phyloP scores from a whole-genome alignment of 2,329 filamentous ascomycete species.

The Mycocentrospora acerina region DNA sequence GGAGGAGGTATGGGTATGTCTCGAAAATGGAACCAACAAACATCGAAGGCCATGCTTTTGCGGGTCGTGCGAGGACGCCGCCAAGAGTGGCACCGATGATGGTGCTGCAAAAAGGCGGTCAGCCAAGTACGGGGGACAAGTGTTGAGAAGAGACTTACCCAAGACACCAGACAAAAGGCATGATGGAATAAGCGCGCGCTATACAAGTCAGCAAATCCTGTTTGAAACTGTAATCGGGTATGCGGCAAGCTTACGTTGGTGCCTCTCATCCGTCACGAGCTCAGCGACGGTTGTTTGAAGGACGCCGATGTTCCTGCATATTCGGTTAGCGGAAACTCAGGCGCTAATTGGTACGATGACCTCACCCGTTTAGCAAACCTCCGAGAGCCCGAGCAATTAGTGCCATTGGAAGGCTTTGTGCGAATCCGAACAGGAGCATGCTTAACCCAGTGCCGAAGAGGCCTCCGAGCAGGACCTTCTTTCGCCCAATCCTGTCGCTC shows the following conservation, averaged over 20 bases:
- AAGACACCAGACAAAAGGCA: constrained; percentile 98
- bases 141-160: constrained; percentile 57
- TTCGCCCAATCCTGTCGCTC: constrained; percentile 88
- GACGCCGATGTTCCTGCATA: constrained; percentile 81
- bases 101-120: constrained; percentile 58
- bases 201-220: constrained; percentile 29
- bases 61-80: constrained; percentile 84
- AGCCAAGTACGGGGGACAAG: constrained; percentile 15
- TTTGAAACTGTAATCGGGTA: constrained; percentile 6
- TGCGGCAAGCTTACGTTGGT: constrained; percentile 68
- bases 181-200: constrained; percentile 93
- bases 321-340: constrained; percentile 31
- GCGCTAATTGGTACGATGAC: constrained; percentile 30
- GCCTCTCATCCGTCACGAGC: constrained; percentile 86
- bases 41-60: constrained; percentile 72
- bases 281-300: constrained; percentile 94
- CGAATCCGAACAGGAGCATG: constrained; percentile 90
- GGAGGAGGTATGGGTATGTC: constrained; percentile 82
- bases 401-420: constrained; percentile 77
- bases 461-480: constrained; percentile 88
- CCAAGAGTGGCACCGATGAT: constrained; percentile 92
- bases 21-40: constrained; percentile 83
- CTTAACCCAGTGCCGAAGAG: constrained; percentile 88
- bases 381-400: constrained; percentile 86
- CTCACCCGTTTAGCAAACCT: constrained; percentile 87